Evolutionary conservation across 73 alveolate genomes (phyloP).

Genomic region (Breviolum minutum): DNA sequence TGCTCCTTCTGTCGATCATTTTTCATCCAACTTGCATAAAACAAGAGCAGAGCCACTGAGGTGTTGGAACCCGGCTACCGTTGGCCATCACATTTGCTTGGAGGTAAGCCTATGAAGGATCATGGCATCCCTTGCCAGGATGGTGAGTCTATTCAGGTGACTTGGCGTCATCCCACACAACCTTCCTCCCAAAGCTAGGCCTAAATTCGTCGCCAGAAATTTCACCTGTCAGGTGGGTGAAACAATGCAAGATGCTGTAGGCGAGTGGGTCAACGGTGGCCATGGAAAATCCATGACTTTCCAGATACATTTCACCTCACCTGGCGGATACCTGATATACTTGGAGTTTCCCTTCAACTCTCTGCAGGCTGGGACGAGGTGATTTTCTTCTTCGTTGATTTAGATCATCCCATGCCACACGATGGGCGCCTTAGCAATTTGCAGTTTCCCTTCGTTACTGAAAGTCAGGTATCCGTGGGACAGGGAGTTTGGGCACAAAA

Average conservation of each 20-base stretch:
- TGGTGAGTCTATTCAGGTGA: not conserved
- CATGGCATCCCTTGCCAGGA: conserved; percentile 44
- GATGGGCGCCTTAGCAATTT: conserved; percentile 66
- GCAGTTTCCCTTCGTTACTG: conserved; percentile 22
- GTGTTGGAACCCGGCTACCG: conserved; percentile 15
- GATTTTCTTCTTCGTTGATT: conserved; percentile 29
- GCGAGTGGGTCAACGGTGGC: no score
- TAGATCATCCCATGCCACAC: conserved; percentile 67
- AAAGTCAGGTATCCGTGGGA: not conserved
- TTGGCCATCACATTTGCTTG: conserved; percentile 3
- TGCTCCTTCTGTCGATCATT: no score
- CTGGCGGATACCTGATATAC: no score
- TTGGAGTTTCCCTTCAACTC: not conserved
- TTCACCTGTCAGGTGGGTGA: not conserved
- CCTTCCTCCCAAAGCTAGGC: no score
- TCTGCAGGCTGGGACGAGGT: conserved; percentile 1
- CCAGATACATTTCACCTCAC: no score
- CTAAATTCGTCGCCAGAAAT: not conserved
- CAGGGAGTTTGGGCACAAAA: no score
- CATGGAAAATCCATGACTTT: no score
- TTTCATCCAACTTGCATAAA: no score
- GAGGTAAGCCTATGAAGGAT: not conserved
- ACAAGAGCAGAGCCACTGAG: not conserved
- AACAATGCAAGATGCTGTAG: not conserved
- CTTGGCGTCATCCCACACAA: not conserved